Percentiles rank a stretch among this genome's conserved stretches.
These are phyloP conservation scores for Malassezia japonica DNA, from an alignment of 1,284 basidiomycete genomes.

Conservation along the genomic window DNA sequence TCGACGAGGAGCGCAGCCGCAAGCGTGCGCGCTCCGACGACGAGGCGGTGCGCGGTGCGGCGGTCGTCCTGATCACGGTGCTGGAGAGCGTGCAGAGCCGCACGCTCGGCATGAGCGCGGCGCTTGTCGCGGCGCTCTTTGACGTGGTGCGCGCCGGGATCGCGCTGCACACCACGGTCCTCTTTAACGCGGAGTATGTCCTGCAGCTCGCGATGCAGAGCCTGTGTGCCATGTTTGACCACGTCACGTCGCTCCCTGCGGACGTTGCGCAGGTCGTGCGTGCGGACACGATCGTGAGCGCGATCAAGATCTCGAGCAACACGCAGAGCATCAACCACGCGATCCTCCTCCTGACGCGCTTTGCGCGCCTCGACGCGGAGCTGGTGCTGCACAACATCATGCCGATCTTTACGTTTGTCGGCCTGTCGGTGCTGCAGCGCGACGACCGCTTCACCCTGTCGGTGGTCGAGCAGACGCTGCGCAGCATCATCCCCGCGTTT, in stretches of 20 bases:
- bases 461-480: constrained; percentile 89
- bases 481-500: constrained; percentile 87
- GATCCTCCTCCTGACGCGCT: constrained; percentile 72
- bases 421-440: constrained; percentile 85
- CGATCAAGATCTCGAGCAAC: constrained; percentile 58
- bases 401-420: constrained; percentile 99
- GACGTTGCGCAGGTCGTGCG: constrained; percentile 33
- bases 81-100: constrained; percentile 63
- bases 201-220: constrained; percentile 71
- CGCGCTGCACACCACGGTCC: constrained; percentile 51
- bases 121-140: constrained; percentile 64
- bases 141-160: constrained; percentile 64
- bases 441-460: constrained; percentile 92
- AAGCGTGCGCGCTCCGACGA: constrained; percentile 28
- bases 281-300: constrained; percentile 37
- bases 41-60: constrained; percentile 22
- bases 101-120: constrained; percentile 59
- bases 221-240: constrained; percentile 57
- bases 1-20: constrained; percentile 51
- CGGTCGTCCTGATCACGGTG: constrained; percentile 50
- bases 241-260: constrained; percentile 17
- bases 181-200: constrained; percentile 71
- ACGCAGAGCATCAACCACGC: constrained; percentile 92
- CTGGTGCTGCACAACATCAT: constrained; percentile 88
- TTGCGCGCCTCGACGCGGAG: constrained; percentile 76